phyloP scores from a whole-genome alignment of 2,329 filamentous ascomycete genomes.

The Penicillium polonicum region DNA sequence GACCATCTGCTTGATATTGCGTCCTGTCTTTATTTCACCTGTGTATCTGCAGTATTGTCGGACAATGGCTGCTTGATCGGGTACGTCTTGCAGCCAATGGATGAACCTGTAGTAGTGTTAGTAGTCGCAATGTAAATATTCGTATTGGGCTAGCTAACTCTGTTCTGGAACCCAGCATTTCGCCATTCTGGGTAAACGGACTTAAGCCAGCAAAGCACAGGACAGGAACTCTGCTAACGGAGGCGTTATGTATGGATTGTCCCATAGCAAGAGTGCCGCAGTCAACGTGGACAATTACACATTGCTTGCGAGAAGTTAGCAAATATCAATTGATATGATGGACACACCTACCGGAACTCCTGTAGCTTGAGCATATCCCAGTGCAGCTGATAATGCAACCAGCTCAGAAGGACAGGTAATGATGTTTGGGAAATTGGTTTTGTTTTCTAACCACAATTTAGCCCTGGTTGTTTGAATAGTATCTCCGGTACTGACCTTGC shows the following conservation, averaged over 20 bases:
- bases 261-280: conserved; percentile 75
- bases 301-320: conserved; percentile 32
- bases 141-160: conserved; percentile 53
- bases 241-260: conserved; percentile 75
- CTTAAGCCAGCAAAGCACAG: conserved; percentile 74
- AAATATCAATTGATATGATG: not conserved
- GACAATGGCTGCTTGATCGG: conserved; percentile 74
- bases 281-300: conserved; percentile 74
- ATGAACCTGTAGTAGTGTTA: conserved; percentile 44
- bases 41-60: conserved; percentile 80
- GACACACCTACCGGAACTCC: conserved; percentile 56
- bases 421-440: conserved; percentile 63
- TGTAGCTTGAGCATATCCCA: conserved; percentile 70
- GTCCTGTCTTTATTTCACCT: conserved; percentile 75
- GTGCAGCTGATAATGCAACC: conserved; percentile 77
- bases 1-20: conserved; percentile 83
- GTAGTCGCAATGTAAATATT: not conserved
- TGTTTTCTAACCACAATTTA: conserved; percentile 5
- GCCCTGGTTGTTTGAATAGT: not conserved
- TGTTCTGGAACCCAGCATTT: conserved; percentile 68
- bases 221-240: conserved; percentile 67
- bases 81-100: conserved; percentile 79
- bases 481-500: conserved; percentile 51
- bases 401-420: conserved; percentile 79
- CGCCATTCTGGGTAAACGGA: conserved; percentile 71